Conservation (phyloP, 768 basidiomycete species). For the Panaeolus papilionaceus region DNA sequence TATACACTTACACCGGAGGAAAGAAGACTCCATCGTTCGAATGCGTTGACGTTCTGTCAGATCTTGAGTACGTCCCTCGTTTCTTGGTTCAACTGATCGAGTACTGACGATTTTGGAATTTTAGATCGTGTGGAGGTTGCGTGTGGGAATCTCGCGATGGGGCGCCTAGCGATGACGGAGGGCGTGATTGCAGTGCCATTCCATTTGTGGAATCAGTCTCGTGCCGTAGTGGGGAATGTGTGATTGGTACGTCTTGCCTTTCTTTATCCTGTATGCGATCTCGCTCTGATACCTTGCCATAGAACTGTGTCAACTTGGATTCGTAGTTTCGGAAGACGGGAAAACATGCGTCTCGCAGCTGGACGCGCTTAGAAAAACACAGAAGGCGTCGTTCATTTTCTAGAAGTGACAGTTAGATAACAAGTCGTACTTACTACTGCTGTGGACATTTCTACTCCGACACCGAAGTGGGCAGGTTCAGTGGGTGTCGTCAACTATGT, state of each 20-base stretch:
- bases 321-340: not conserved
- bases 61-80: constrained; percentile 19
- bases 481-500: not conserved
- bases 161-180: constrained; percentile 29
- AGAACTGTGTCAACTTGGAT: not conserved
- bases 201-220: constrained; percentile 41
- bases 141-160: constrained; percentile 22
- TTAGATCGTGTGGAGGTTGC: constrained; percentile 33
- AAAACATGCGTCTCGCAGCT: not conserved
- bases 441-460: not conserved
- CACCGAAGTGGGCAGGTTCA: not conserved
- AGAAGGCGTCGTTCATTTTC: not conserved
- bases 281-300: not conserved
- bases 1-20: not conserved
- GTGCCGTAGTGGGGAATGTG: constrained; percentile 34
- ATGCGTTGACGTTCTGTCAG: not conserved
- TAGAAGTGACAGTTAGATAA: not conserved
- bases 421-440: not conserved
- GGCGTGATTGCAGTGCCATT: constrained; percentile 48
- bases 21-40: not conserved
- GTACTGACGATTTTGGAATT: not conserved
- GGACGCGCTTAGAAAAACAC: not conserved
- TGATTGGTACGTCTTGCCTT: not conserved
- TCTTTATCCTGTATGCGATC: not conserved
- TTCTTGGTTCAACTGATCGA: not conserved